Evolutionary conservation across 495 filamentous ascomycete genomes (phyloP), one percentile per base, ranked within the genome.

Genomic region (Thozetella sp.): DNA sequence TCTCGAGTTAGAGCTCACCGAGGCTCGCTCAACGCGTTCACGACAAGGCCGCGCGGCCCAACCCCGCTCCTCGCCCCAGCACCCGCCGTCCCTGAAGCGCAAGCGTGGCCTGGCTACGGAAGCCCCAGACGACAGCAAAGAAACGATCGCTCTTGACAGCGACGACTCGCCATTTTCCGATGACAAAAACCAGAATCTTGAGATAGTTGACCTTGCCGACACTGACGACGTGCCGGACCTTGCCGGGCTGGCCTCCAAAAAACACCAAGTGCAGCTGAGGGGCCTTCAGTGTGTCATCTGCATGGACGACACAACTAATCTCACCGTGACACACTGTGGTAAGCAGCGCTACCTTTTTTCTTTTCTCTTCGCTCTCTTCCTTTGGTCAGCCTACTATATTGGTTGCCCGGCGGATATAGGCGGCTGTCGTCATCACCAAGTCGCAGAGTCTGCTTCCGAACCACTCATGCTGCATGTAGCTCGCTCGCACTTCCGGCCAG

Each of bases 251-350:
- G 61, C 84, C 22, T 82, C 76, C 55, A 78, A 82, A 48, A 86
- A 84, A 34, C 80, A 82, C 58, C 76, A 80, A 34, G 61, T 81
- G 53, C 83, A 82, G 64, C 58, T 90, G 53, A 76, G 83, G 57
- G 71, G 72, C 53, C 75, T 91, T 59, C 80, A 88, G 63, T 97
- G 93, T 60, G 88, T 93, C 25, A 92, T 97, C 53, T 97, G 93
- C 77, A 88, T 96, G 86, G 93, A 96, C 55, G 82, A 84, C 43
- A 86, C 83, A 2, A 88, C 80, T 20, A 80, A 90, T 67, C 69
- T 93, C 60, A 94, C 90, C 1, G 87, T 87, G 45, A 96, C 93
- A 1, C 80, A 88, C 63, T 97, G 93, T 70, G 93, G 93, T 95
- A 86, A 69, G 90, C 19, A 22, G n/a, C n/a, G n/a, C n/a, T n/a